Evolutionary conservation across 768 basidiomycete species (phyloP), one percentile per base, ranked within the genome.

Genomic region (Phylloporus sp.): DNA sequence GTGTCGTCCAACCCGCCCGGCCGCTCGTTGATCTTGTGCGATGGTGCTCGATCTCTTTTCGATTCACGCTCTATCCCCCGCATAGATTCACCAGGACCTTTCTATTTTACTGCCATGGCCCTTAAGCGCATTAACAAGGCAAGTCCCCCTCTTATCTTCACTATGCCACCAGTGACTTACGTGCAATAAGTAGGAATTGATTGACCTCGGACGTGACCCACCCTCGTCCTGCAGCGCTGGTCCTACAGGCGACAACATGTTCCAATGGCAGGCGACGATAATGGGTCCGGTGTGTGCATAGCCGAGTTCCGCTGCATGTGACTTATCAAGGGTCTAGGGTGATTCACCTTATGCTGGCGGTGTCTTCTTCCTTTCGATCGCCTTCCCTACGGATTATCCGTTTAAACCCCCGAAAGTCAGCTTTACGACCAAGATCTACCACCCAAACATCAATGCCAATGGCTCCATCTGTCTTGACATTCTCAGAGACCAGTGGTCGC

Each of bases 71-170:
- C 23, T 46, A 45, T 22, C 22, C 18, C 44, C 45, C n/a, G 38
- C 52, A 52, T 50, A 69, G 56, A 59, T 40, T 47, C 50, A 13
- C 54, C 40, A 49, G 39, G 6, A 54, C 52, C 44, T 51, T 52
- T 35, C 22, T 42, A 36, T 55, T 45, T 38, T 45, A 48, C 7
- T 42, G 38, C 62, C 63, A 97, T 97, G 95, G 94, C 95, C 67
- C 81, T 97, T 61, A 97, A 95, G 81, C 95, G 95, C 81, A 98
- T 98, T 78, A 95, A 95, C 88, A 98, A 97, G 89, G 94, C 91
- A 55, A 38, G 72, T 51, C 44, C 49, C 8, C 23, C 39, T 11
- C 26, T 7, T 12, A 44, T 4, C 9, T 7, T 50, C 15, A n/a
- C n/a, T n/a, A n/a, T n/a, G n/a, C n/a, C n/a, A n/a, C n/a, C n/a